A percentile compares a stretch with the other conserved stretches of the same genome.
Conservation (phyloP, 768 basidiomycete species). For the Strobilomyces dryophilus region DNA sequence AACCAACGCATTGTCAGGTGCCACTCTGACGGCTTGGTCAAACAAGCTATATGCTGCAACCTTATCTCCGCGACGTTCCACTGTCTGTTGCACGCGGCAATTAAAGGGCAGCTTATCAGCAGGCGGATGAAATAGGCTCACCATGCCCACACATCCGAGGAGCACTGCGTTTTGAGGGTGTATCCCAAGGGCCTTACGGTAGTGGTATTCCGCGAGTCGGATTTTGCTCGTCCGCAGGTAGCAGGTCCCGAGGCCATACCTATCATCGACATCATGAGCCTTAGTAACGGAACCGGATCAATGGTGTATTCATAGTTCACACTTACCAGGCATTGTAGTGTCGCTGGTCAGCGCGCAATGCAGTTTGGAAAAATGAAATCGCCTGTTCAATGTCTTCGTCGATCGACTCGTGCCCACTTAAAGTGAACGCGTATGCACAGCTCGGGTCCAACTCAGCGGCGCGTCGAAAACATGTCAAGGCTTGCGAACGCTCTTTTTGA, state of each 20-base stretch:
- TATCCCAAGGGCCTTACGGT: slow-evolving; percentile 85
- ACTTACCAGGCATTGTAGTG: slow-evolving; percentile 98
- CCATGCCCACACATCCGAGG: slow-evolving; percentile 93
- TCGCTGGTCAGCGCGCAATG: slow-evolving; percentile 84
- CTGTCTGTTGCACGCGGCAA: slow-evolving; percentile 51
- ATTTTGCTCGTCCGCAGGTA: slow-evolving; percentile 94
- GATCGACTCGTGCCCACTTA: slow-evolving; percentile 95
- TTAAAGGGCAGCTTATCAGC: slow-evolving; percentile 21
- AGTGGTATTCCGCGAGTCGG: slow-evolving; percentile 94
- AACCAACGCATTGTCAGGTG: slow-evolving; percentile 89
- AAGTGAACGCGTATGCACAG: slow-evolving; percentile 93
- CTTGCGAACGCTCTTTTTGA: slow-evolving; percentile 90
- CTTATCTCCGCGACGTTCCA: slow-evolving; percentile 80
- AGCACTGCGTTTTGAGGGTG: slow-evolving; percentile 96
- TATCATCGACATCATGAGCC: slow-evolving; percentile 37
- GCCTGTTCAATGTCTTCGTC: slow-evolving; percentile 95
- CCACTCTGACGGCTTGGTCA: slow-evolving; percentile 71
- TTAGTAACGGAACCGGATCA: not conserved
- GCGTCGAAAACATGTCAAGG: slow-evolving; percentile 89
- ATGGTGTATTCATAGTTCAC: slow-evolving; percentile 1
- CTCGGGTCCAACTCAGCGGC: slow-evolving; percentile 85
- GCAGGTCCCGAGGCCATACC: slow-evolving; percentile 98
- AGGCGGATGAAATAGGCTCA: slow-evolving; percentile 41
- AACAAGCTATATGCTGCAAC: slow-evolving; percentile 74
- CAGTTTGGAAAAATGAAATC: slow-evolving; percentile 86